Evolutionary conservation across 768 basidiomycete species (phyloP).

Genomic region (Lactarius tabidus): DNA sequence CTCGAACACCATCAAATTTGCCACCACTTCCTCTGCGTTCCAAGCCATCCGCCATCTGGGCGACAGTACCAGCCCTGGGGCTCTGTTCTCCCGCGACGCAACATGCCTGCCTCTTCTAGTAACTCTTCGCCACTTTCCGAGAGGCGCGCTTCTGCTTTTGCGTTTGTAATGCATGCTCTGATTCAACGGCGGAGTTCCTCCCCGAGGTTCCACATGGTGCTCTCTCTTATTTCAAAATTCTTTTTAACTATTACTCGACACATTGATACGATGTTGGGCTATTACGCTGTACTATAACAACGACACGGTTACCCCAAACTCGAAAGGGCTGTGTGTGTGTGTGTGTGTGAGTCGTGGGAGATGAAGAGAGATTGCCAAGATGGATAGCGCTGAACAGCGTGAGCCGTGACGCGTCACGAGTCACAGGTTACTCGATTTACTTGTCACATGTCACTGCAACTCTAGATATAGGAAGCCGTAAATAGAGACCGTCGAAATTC

Average conservation of each 20-base stretch:
- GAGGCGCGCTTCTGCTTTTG: background rate
- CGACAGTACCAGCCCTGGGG: constrained; percentile 2
- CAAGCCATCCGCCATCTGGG: background rate
- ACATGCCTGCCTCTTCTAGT: constrained; percentile 4
- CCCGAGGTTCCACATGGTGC: background rate
- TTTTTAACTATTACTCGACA: too few relatives aligned
- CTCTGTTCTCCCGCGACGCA: constrained; percentile 12
- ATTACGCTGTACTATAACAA: background rate
- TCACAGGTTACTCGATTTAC: too few relatives aligned
- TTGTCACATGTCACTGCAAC: too few relatives aligned
- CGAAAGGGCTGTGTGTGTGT: background rate
- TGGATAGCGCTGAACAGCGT: too few relatives aligned
- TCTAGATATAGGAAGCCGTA: too few relatives aligned
- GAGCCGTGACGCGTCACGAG: too few relatives aligned
- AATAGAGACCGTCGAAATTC: too few relatives aligned
- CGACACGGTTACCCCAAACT: background rate
- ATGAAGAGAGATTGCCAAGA: background rate
- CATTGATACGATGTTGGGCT: too few relatives aligned
- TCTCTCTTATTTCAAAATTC: background rate
- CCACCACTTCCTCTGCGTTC: background rate
- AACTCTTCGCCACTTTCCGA: background rate
- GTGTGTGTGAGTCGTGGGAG: background rate
- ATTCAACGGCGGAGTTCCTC: background rate
- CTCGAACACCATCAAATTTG: constrained; percentile 12
- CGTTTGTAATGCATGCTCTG: background rate